phyloP scores from a whole-genome alignment of 176 grass and related monocot species.

The Rhipidocladum racemiflorum region DNA sequence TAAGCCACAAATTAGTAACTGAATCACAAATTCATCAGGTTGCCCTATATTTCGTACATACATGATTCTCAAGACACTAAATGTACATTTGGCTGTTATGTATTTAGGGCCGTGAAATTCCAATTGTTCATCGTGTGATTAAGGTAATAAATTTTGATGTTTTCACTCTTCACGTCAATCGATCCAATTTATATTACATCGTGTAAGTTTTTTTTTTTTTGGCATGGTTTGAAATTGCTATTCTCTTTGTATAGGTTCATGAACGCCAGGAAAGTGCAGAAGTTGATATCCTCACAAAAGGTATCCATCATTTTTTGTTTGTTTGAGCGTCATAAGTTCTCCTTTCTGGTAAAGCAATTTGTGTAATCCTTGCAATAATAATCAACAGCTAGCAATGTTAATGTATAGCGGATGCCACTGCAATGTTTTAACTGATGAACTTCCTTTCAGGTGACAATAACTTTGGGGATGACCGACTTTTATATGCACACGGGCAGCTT shows the following conservation, averaged over 20 bases:
- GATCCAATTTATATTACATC: not conserved
- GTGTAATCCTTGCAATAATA: constrained; percentile 8
- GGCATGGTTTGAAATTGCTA: constrained; percentile 7
- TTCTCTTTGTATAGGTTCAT: constrained; percentile 57
- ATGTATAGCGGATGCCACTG: not conserved
- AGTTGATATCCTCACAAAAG: constrained; percentile 87
- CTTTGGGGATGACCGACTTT: constrained; percentile 43
- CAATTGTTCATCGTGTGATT: constrained; percentile 95
- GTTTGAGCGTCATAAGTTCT: not conserved
- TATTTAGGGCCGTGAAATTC: constrained; percentile 69
- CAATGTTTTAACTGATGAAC: not conserved
- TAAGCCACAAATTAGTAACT: not conserved
- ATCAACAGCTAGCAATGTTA: not conserved
- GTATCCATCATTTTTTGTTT: constrained; percentile 28
- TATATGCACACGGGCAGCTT: constrained; percentile 68
- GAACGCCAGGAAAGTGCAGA: constrained; percentile 53
- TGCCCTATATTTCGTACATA: not conserved
- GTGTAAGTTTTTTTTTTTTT: not conserved
- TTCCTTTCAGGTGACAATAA: constrained; percentile 70
- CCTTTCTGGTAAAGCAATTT: not conserved
- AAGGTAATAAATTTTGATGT: constrained; percentile 46
- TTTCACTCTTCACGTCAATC: not conserved
- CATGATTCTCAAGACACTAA: constrained; percentile 6
- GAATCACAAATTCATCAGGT: not conserved
- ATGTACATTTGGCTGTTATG: constrained; percentile 11